Evolutionary conservation across 345 rosid genomes (phyloP).

Genomic region (Corchorus capsularis): DNA sequence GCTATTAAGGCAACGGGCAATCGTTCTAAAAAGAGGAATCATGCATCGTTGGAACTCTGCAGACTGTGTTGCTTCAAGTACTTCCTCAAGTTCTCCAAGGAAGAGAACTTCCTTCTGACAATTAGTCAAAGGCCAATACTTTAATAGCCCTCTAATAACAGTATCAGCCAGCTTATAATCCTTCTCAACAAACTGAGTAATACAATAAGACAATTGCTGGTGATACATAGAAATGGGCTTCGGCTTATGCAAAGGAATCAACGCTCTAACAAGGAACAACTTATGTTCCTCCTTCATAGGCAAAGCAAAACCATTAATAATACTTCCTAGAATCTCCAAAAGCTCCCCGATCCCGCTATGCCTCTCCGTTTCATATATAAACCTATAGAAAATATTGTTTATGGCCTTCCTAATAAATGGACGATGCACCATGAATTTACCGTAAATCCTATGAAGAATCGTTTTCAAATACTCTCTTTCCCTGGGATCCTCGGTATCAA

Average conservation of each 20-base stretch:
- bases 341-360: slow-evolving; percentile 81
- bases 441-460: slow-evolving; percentile 84
- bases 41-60: slow-evolving; percentile 83
- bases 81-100: slow-evolving; percentile 93
- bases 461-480: slow-evolving; percentile 88
- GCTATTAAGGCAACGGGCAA: slow-evolving; percentile 82
- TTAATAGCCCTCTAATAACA: slow-evolving; percentile 78
- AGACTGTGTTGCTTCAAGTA: slow-evolving; percentile 82
- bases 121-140: slow-evolving; percentile 87
- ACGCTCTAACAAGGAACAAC: slow-evolving; percentile 80
- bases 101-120: slow-evolving; percentile 90
- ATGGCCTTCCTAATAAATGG: slow-evolving; percentile 83
- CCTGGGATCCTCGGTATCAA: slow-evolving; percentile 81
- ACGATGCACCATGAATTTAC: slow-evolving; percentile 91
- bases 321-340: slow-evolving; percentile 88
- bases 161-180: slow-evolving; percentile 88
- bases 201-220: slow-evolving; percentile 84
- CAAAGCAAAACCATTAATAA: slow-evolving; percentile 87
- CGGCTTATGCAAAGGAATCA: slow-evolving; percentile 90
- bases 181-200: slow-evolving; percentile 88
- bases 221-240: slow-evolving; percentile 66
- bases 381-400: slow-evolving; percentile 76
- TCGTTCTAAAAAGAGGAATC: slow-evolving; percentile 85
- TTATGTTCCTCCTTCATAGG: slow-evolving; percentile 98
- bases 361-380: slow-evolving; percentile 87